Evolutionary conservation across 225 moss, liverwort and hornwort species (phyloP).

Genomic region (Thuidium tamariscinum): DNA sequence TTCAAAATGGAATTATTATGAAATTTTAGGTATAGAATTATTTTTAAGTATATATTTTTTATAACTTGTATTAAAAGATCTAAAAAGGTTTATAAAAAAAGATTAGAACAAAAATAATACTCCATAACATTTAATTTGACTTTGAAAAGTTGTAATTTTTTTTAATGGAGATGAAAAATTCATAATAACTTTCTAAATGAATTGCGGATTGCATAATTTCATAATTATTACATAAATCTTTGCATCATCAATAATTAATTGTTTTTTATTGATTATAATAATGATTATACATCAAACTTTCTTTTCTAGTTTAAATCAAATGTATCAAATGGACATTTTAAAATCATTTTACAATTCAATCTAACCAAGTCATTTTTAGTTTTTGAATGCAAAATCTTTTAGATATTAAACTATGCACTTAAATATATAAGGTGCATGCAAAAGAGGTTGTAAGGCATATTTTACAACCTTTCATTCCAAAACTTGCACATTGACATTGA

Average conservation of each 20-base stretch:
- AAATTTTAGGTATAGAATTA: no score
- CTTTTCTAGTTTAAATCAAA: neutral
- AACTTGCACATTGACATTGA: no score
- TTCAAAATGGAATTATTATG: no score
- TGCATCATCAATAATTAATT: neutral
- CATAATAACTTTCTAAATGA: neutral
- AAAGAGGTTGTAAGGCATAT: neutral
- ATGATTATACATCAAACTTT: neutral
- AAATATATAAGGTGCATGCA: neutral
- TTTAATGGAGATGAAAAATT: neutral
- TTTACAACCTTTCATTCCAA: neutral
- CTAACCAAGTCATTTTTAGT: neutral
- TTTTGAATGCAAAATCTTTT: fast-evolving
- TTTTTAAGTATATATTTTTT: no score
- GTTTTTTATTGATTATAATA: neutral
- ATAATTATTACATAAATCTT: neutral
- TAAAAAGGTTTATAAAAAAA: no score
- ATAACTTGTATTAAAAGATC: no score
- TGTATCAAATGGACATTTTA: neutral
- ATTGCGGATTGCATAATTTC: neutral
- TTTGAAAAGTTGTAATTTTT: no score
- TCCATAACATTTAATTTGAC: no score
- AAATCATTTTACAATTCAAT: neutral
- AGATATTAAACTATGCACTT: neutral
- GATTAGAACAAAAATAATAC: no score